Evolutionary conservation across 495 filamentous ascomycete species (phyloP).

Genomic region (Aspergillus baeticus): DNA sequence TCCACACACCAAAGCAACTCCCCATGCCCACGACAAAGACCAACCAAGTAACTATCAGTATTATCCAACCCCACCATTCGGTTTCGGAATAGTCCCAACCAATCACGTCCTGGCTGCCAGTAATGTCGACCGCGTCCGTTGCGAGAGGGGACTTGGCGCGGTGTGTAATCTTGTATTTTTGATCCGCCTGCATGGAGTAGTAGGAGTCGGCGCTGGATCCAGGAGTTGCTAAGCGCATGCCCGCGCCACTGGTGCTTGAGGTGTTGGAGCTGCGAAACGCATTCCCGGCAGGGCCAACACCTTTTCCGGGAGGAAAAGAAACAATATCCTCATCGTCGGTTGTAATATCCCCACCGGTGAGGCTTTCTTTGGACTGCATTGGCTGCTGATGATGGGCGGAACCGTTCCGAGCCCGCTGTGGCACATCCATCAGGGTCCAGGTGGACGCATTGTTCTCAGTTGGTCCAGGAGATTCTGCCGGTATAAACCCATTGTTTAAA

Average conservation of each 20-base stretch:
- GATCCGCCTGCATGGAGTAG: slow-evolving; percentile 47
- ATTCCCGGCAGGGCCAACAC: slow-evolving; percentile 24
- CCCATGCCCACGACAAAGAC: slow-evolving; percentile 97
- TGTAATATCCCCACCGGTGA: slow-evolving; percentile 64
- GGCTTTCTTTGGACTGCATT: slow-evolving; percentile 48
- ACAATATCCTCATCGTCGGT: slow-evolving; percentile 79
- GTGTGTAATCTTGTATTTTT: slow-evolving; percentile 39
- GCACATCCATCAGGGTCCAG: slow-evolving; percentile 29
- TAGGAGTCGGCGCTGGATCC: slow-evolving; percentile 68
- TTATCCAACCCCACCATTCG: slow-evolving; percentile 94
- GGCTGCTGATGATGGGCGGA: slow-evolving; percentile 26
- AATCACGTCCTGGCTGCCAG: slow-evolving; percentile 35
- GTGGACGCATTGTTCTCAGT: slow-evolving; percentile 21
- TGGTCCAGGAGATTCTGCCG: slow-evolving; percentile 19
- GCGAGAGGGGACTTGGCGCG: slow-evolving; percentile 62
- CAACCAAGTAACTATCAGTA: slow-evolving; percentile 84
- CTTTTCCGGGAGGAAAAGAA: slow-evolving; percentile 48
- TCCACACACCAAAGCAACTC: slow-evolving; percentile 95
- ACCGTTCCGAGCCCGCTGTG: slow-evolving; percentile 20
- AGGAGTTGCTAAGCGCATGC: slow-evolving; percentile 40
- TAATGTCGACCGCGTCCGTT: slow-evolving; percentile 40
- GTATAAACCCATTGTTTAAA: slow-evolving; percentile 15
- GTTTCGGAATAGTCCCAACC: slow-evolving; percentile 89
- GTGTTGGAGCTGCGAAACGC: slow-evolving; percentile 16
- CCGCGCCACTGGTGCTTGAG: slow-evolving; percentile 15